Evolutionary conservation across 768 basidiomycete genomes (phyloP).

Genomic region (Termitomyces eurrhizus): DNA sequence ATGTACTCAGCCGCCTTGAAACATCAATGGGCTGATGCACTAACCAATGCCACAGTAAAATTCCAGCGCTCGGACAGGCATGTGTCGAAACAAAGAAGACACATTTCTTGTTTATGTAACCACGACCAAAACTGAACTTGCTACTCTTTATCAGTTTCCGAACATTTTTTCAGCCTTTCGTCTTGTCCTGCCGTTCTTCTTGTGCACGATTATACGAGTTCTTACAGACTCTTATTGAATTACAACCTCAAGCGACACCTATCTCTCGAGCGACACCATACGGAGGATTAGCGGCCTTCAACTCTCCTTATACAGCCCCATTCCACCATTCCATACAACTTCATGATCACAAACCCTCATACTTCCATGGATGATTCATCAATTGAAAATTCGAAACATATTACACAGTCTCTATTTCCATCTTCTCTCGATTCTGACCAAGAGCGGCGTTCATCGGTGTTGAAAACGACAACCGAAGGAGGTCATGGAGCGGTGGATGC

Average conservation of each 20-base stretch:
- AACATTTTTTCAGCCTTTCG: conserved; percentile 10
- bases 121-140: conserved; percentile 10
- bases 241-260: conserved; percentile 13
- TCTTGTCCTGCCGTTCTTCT: conserved; percentile 12
- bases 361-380: conserved; percentile 6
- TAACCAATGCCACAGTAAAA: conserved; percentile 82
- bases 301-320: neutral
- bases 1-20: neutral
- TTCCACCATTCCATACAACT: conserved; percentile 2
- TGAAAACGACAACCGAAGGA: conserved; percentile 6
- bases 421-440: conserved; percentile 3
- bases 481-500: conserved; percentile 3
- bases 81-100: conserved; percentile 7
- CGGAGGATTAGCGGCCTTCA: conserved; percentile 10
- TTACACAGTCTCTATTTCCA: neutral
- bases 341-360: conserved; percentile 10
- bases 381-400: neutral
- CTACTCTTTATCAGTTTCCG: conserved; percentile 17
- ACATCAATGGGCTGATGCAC: conserved; percentile 8
- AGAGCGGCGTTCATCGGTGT: conserved; percentile 8
- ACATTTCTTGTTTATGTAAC: conserved; percentile 12
- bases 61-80: conserved; percentile 43
- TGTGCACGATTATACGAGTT: neutral
- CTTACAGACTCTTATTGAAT: neutral
- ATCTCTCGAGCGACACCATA: conserved; percentile 12